These are phyloP conservation scores for Phytophthora hibernalis DNA, from an alignment of 352 stramenopile genomes.

Conservation along the genomic window DNA sequence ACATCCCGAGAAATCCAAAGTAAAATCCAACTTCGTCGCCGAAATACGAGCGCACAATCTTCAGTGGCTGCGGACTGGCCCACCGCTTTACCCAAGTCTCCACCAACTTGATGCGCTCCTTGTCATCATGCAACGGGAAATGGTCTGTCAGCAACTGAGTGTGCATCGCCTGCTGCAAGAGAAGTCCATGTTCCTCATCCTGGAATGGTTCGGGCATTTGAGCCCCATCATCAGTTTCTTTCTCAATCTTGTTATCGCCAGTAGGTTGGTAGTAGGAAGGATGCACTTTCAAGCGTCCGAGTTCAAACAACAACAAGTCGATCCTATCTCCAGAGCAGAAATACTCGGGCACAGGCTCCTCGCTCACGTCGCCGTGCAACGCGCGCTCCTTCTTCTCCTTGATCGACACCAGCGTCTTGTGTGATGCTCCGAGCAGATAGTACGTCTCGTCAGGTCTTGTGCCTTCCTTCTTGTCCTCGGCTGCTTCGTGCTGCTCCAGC, in stretches of 20 bases:
- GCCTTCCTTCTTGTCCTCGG: constrained; percentile 27
- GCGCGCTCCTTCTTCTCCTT: constrained; percentile 65
- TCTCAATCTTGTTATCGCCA: constrained; percentile 5
- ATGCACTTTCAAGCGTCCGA: constrained; percentile 62
- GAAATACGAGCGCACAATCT: constrained; percentile 78
- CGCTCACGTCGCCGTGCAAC: constrained; percentile 48
- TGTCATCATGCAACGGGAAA: constrained; percentile 81
- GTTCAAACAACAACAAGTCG: constrained; percentile 78
- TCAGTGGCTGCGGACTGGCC: constrained; percentile 61
- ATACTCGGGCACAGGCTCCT: constrained; percentile 49
- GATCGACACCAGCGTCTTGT: constrained; percentile 62
- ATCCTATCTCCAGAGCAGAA: constrained; percentile 80
- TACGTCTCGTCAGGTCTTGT: constrained; percentile 35
- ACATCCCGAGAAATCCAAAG: constrained; percentile 97
- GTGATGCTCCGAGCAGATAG: constrained; percentile 65
- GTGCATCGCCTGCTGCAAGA: constrained; percentile 78
- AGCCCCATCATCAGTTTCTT: constrained; percentile 12
- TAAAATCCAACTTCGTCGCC: constrained; percentile 96
- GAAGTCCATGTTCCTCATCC: constrained; percentile 66
- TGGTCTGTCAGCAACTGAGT: constrained; percentile 69
- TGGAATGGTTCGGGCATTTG: constrained; percentile 64
- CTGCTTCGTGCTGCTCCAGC: constrained; percentile 39
- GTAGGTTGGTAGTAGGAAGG: constrained; percentile 20
- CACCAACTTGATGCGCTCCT: constrained; percentile 69
- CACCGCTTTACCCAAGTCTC: constrained; percentile 83